Conservation (phyloP, 768 basidiomycete species). For the Fomitopsis pulvina region DNA sequence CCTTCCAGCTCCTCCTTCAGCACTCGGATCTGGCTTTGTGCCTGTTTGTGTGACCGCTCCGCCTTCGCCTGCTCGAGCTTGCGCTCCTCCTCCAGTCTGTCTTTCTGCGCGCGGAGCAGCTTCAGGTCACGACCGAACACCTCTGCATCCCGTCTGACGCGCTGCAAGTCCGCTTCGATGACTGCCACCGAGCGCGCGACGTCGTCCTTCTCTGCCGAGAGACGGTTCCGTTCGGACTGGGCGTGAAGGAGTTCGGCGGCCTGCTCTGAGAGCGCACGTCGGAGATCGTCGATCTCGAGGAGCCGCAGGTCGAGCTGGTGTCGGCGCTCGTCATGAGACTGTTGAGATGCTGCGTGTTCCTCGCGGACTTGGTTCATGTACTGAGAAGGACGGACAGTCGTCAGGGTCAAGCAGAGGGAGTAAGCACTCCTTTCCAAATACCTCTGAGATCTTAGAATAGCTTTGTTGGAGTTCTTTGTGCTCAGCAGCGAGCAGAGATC, state of each 20-base stretch:
- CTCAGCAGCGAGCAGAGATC: slow-evolving; percentile 58
- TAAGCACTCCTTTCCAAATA: slow-evolving; percentile 21
- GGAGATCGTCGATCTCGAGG: slow-evolving; percentile 73
- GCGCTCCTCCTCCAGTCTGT: slow-evolving; percentile 35
- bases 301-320: slow-evolving; percentile 68
- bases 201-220: slow-evolving; percentile 55
- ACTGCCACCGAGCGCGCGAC: slow-evolving; percentile 58
- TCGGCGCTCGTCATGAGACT: slow-evolving; percentile 63
- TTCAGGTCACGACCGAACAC: slow-evolving; percentile 75
- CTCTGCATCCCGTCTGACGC: slow-evolving; percentile 72
- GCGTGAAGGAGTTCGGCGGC: slow-evolving; percentile 55
- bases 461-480: slow-evolving; percentile 69
- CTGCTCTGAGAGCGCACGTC: slow-evolving; percentile 53
- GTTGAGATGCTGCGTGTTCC: slow-evolving; percentile 54
- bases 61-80: slow-evolving; percentile 45
- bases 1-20: slow-evolving; percentile 60
- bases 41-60: slow-evolving; percentile 64
- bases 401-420: not conserved
- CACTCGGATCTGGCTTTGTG: slow-evolving; percentile 56
- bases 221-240: slow-evolving; percentile 57
- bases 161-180: slow-evolving; percentile 67
- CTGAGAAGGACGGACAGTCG: slow-evolving; percentile 27
- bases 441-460: slow-evolving; percentile 63
- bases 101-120: slow-evolving; percentile 58
- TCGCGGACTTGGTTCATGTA: slow-evolving; percentile 56